Conservation (phyloP, 2,329 filamentous ascomycete species). For the Phaeosphaeria sp. region DNA sequence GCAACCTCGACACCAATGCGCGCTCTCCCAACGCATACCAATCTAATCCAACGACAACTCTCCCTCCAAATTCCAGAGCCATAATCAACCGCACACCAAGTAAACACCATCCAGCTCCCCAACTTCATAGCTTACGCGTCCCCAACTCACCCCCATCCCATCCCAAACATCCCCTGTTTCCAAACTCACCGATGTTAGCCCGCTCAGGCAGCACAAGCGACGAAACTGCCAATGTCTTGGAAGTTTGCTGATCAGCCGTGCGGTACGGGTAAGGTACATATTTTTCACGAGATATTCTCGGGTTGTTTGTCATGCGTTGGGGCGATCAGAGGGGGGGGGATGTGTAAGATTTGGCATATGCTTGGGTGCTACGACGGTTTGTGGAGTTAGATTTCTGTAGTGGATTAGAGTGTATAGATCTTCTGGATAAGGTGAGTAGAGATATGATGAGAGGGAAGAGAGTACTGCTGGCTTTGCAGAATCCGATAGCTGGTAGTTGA, state of each 20-base stretch:
- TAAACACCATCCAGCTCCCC: no score
- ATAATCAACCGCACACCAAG: no score
- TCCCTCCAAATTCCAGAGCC: no score
- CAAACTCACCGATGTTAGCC: conserved; percentile 1
- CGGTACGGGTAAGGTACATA: not conserved
- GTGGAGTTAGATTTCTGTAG: no score
- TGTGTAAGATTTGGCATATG: not conserved
- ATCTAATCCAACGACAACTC: no score
- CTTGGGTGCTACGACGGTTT: not conserved
- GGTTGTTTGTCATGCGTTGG: not conserved
- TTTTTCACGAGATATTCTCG: not conserved
- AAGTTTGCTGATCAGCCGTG: not conserved
- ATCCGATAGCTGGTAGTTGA: no score
- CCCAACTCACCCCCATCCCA: not conserved
- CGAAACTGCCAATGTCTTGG: conserved; percentile 5
- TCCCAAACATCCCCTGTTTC: not conserved
- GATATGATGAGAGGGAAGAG: not conserved
- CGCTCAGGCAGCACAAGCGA: conserved; percentile 1
- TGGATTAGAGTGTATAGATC: no score
- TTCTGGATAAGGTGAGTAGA: no score
- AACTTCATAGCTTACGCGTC: not conserved
- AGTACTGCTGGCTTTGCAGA: no score
- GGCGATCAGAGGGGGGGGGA: not conserved
- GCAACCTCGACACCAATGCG: no score
- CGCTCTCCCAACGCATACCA: no score